Evolutionary conservation across 108 stramenopile species (phyloP), one percentile per base, ranked within the genome.

Genomic region (Nitzschia sp.): DNA sequence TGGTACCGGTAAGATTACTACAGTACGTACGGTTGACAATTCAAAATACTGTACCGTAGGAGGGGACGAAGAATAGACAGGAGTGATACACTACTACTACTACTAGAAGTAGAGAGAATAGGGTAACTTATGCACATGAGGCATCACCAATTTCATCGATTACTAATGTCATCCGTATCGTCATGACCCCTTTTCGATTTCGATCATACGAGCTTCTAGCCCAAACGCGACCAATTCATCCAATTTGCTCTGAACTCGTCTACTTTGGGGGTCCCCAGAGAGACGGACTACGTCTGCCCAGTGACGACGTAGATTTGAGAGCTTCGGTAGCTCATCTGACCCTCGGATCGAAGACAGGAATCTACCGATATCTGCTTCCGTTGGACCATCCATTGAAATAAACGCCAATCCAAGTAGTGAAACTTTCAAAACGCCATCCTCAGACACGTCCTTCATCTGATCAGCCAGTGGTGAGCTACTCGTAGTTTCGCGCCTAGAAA

Each of bases 201-300:
- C 31, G 33, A n/a, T 32, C 23, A 66, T 33, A 41, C 13, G 38
- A 41, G 38, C 38, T 27, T 57, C 62, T n/a, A 76, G 21, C 15
- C 68, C 61, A 52, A 76, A 69, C 5, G 62, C 45, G 8, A 76
- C 38, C 52, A 76, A 21, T 11, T 76, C 23, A 16, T 76, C 63
- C 41, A 76, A 23, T 2, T 60, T 69, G n/a, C 38, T 30, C 27
- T 33, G 28, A 17, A 76, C 47, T 17, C 63, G 68, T 2, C 68
- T 26, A 45, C 63, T 69, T 34, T 69, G 75, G 19, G 16, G 47
- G 62, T 76, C 75, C 28, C 68, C 68, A n/a, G 75, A 76, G 21
- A 64, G 22, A 23, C 56, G 41, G 0, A 60, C 36, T 48, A 76
- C 57, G 30, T 76, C 68, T 27, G 53, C 45, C 75, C 75, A 76